Base-by-base conservation (phyloP, 1,284 basidiomycete genomes). In the Leccinum angustisporum region DNA sequence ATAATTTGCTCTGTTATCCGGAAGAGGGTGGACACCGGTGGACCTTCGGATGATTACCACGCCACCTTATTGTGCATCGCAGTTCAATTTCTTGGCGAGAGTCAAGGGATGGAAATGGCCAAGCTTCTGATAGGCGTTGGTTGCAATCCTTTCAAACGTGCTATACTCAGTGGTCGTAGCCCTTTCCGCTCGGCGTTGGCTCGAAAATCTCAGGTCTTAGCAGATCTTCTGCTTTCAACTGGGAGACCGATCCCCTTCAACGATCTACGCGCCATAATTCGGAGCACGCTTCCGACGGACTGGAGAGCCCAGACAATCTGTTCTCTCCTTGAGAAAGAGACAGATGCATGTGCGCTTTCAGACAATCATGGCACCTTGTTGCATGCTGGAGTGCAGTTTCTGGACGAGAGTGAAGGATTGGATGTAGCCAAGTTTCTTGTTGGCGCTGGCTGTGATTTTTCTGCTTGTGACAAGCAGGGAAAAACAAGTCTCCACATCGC, bases 401-500 rank as follows among this genome's bases (percentile, higher is more conserved):
- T 30, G 14, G 11, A 18, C 10, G 36, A 21, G 38, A 3, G 5
- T 2, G 7, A 8, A 7, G 36, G 16, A 40, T 56, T 43, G 36
- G 27, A 58, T 1, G 36, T 43, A 14, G 5, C 14, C 18, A 33
- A 43, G 21, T 7, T 43, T 7, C 54, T 62, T 8, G 51, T 53
- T 7, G 5, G 18, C 4, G n/a, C 14, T 36, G 61, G 56, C 2
- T 58, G n/a, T 1, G 34, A 61, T 10, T 34, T 30, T 25, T 38
- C 21, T 16, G 3, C 16, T 30, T 8, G 27, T 14, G 27, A 61
- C 27, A 31, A 9, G 16, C 1, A 33, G 5, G 57, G 40, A 1
- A 21, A 54, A 27, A 61, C 30, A n/a, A 34, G 21, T n/a, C 40
- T 65, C 34, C 40, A 61, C 21, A 48, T 62, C 10, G 63, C 51